phyloP scores from a whole-genome alignment of 2,329 filamentous ascomycete genomes.

The Aschersonia sp. region DNA sequence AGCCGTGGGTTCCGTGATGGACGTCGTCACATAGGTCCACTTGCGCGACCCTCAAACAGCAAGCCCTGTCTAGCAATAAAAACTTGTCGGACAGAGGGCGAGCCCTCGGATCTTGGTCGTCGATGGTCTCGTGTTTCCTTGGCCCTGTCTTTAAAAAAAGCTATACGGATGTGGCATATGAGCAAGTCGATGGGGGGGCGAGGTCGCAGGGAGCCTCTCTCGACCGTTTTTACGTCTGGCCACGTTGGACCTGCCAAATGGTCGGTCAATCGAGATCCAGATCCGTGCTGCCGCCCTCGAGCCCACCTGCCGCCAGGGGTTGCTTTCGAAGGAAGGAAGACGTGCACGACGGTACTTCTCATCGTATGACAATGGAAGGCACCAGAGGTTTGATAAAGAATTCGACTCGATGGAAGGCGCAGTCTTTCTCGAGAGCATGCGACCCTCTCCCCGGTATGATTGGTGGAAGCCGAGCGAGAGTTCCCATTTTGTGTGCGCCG shows the following conservation, averaged over 20 bases:
- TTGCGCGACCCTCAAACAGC: neutral
- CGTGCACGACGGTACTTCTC: neutral
- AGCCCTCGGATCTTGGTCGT: neutral
- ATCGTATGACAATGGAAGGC: conserved; percentile 1
- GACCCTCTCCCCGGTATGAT: neutral
- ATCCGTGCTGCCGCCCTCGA: conserved; percentile 1
- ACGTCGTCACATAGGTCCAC: neutral
- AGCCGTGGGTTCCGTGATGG: conserved; percentile 1
- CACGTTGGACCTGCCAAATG: neutral
- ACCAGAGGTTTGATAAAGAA: neutral
- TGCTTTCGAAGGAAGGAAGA: conserved; percentile 1
- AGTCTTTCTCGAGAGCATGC: neutral
- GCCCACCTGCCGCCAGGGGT: neutral
- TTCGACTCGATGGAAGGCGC: neutral
- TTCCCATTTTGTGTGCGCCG: neutral
- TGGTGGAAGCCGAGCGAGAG: neutral
- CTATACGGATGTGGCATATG: neutral
- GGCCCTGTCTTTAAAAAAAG: neutral
- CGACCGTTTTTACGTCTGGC: neutral
- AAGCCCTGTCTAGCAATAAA: neutral
- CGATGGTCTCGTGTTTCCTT: neutral
- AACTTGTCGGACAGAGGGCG: neutral
- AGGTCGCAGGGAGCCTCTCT: neutral
- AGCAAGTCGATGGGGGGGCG: neutral
- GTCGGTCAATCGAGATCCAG: neutral